Conservation (phyloP, 768 basidiomycete species). For the Strobilomyces dryophilus region DNA sequence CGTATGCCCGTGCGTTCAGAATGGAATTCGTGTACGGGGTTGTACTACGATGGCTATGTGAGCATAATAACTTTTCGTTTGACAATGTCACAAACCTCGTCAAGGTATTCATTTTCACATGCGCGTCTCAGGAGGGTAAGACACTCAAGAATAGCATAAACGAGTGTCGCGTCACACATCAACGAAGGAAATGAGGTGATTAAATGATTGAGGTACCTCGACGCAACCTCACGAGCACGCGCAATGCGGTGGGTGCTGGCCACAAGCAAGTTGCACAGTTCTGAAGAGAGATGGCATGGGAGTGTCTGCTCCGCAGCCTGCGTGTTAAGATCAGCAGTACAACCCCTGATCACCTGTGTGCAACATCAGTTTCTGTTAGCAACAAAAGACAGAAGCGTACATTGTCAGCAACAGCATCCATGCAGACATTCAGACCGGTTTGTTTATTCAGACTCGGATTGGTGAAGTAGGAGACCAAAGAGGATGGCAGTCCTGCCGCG, state of each 20-base stretch:
- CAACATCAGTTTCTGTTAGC: neutral
- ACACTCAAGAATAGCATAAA: constrained; percentile 87
- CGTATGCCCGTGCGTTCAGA: constrained; percentile 75
- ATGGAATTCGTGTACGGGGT: constrained; percentile 77
- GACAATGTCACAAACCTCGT: constrained; percentile 62
- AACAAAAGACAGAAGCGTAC: constrained; percentile 33
- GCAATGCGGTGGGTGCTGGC: constrained; percentile 77
- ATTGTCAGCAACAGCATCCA: constrained; percentile 86
- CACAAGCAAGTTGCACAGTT: constrained; percentile 73
- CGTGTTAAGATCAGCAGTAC: constrained; percentile 63
- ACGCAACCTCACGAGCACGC: constrained; percentile 78
- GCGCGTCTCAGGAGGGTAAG: constrained; percentile 84
- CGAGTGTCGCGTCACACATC: constrained; percentile 85
- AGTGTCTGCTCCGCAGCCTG: constrained; percentile 80
- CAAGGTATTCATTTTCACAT: constrained; percentile 85
- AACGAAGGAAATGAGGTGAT: constrained; percentile 91
- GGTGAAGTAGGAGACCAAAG: constrained; percentile 80
- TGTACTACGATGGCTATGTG: constrained; percentile 55
- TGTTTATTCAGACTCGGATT: constrained; percentile 82
- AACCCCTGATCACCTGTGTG: constrained; percentile 71
- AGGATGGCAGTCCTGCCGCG: constrained; percentile 72
- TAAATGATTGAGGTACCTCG: constrained; percentile 78
- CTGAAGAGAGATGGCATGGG: constrained; percentile 59
- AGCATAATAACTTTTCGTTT: neutral
- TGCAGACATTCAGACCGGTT: constrained; percentile 60